A percentile compares a stretch with the other conserved stretches of the same genome.
These are phyloP conservation scores for Calonectria multiphialidica DNA, from an alignment of 2,329 filamentous ascomycete genomes.

Conservation along the genomic window DNA sequence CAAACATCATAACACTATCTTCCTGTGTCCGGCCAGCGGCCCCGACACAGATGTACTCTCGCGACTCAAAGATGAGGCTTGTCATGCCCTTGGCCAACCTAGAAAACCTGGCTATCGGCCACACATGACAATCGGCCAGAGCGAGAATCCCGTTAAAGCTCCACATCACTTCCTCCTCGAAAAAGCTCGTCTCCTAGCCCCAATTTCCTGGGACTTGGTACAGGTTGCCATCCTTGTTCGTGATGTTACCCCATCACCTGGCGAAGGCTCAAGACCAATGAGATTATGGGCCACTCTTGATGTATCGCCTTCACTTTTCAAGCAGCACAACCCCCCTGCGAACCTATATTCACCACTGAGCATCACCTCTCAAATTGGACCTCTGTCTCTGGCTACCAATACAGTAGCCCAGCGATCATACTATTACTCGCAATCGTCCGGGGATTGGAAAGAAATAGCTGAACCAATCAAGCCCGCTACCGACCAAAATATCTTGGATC, in stretches of 20 bases:
- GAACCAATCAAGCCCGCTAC: neutral
- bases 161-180: constrained; percentile 64
- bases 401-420: constrained; percentile 25
- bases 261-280: constrained; percentile 61
- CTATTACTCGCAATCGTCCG: constrained; percentile 6
- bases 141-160: constrained; percentile 56
- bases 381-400: neutral
- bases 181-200: constrained; percentile 63
- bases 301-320: constrained; percentile 37
- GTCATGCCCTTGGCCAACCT: constrained; percentile 50
- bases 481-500: constrained; percentile 18
- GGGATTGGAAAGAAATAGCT: constrained; percentile 18
- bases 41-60: constrained; percentile 38
- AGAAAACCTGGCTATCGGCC: constrained; percentile 44
- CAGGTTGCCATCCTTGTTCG: constrained; percentile 67
- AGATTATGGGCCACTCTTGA: constrained; percentile 66
- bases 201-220: constrained; percentile 60
- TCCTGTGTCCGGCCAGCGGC: constrained; percentile 47
- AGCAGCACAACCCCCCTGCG: constrained; percentile 2
- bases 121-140: constrained; percentile 74
- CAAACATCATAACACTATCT: constrained; percentile 63
- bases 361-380: neutral
- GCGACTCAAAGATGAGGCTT: constrained; percentile 50
- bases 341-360: constrained; percentile 6
- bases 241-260: constrained; percentile 48